Percentiles rank a stretch among this genome's conserved stretches.
Evolutionary conservation across 768 basidiomycete species (phyloP).

Genomic region (Kwoniella sp.): DNA sequence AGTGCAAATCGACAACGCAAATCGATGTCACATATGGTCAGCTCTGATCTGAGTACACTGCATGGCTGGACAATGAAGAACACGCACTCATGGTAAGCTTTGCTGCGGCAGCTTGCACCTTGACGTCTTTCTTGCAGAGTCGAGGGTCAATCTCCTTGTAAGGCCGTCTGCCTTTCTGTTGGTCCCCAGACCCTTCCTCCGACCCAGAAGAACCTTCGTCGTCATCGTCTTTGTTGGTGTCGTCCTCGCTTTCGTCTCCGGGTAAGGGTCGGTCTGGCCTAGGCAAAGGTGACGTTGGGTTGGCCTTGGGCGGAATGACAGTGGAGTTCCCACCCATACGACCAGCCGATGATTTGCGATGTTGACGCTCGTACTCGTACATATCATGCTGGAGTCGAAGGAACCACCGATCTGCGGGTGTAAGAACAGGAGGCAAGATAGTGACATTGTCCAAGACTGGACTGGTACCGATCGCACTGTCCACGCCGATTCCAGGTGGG

Average conservation of each 20-base stretch:
- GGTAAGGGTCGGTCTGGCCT: constrained; percentile 3
- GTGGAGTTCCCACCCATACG: not conserved
- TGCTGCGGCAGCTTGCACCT: constrained; percentile 51
- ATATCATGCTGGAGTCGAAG: constrained; percentile 40
- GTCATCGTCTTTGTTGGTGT: constrained; percentile 4
- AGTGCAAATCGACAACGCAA: not conserved
- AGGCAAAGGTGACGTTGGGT: constrained; percentile 1
- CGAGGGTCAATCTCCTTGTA: constrained; percentile 51
- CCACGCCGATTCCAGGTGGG: not conserved
- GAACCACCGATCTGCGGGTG: constrained; percentile 49
- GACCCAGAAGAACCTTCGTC: not conserved
- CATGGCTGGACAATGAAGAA: too few relatives aligned
- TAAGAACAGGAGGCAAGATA: constrained; percentile 3
- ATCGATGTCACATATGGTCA: too few relatives aligned
- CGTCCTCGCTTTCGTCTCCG: not conserved
- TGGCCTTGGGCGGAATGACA: not conserved
- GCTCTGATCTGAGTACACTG: not conserved
- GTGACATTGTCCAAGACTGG: not conserved
- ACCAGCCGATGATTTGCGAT: constrained; percentile 9
- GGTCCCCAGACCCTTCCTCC: not conserved
- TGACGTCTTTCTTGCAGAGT: constrained; percentile 52
- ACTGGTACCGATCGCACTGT: not conserved
- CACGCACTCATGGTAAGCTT: constrained; percentile 52
- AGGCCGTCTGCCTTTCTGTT: constrained; percentile 21
- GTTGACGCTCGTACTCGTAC: constrained; percentile 31